A percentile compares a stretch with the other conserved stretches of the same genome.
Conservation (phyloP, 164 flowering plant genomes). For the Platanus orientalis region DNA sequence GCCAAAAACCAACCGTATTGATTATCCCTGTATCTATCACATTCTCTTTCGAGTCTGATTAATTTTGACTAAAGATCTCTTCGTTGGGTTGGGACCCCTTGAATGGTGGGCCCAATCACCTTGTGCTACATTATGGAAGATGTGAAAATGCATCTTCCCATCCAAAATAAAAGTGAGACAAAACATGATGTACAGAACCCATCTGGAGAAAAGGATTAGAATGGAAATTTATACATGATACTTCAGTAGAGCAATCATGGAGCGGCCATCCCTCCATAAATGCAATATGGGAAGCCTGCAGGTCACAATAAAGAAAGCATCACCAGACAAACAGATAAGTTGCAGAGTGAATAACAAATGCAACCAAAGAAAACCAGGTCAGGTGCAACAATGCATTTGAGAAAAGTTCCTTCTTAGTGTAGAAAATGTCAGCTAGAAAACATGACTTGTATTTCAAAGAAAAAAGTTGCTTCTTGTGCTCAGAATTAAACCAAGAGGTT, state of each 20-base stretch:
- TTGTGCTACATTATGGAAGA: not conserved
- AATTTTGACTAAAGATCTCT: not conserved
- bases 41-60: not conserved
- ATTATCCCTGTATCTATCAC: not conserved
- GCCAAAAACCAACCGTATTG: too few species aligned
- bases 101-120: not conserved
- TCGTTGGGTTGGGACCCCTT: not conserved
- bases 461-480: not conserved
- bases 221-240: conserved; percentile 50
- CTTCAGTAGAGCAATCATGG: conserved; percentile 52
- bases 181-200: not conserved
- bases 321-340: not conserved
- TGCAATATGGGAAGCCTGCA: conserved; percentile 72
- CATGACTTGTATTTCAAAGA: conserved; percentile 1
- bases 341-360: not conserved
- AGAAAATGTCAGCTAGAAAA: not conserved
- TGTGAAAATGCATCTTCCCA: too few species aligned
- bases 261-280: conserved; percentile 62
- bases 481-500: not conserved
- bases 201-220: not conserved
- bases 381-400: not conserved
- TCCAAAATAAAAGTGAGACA: not conserved
- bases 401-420: not conserved
- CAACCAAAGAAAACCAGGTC: not conserved
- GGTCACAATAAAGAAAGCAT: conserved; percentile 6